phyloP scores from a whole-genome alignment of 2,329 filamentous ascomycete species.

The Nakataea oryzae region DNA sequence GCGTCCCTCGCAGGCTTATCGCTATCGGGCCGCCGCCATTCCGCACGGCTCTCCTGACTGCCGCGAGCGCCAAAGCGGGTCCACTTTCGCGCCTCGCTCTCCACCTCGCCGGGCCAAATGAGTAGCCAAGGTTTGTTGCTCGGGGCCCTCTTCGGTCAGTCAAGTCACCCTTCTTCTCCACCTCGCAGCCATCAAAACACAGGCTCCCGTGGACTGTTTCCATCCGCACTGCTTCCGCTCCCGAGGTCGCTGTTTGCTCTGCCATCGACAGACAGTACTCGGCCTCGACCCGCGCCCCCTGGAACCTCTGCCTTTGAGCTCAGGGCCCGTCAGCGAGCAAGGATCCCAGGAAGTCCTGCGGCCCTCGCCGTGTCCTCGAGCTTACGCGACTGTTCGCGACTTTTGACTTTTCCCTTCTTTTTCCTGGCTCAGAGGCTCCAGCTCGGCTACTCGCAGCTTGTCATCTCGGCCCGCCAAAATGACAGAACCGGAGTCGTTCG shows the following conservation, averaged over 20 bases:
- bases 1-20: not conserved
- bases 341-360: not conserved
- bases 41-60: not conserved
- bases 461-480: conserved; percentile 27
- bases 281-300: no score
- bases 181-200: not conserved
- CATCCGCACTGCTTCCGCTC: not conserved
- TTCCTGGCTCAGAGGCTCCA: not conserved
- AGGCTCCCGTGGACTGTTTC: not conserved
- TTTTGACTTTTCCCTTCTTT: not conserved
- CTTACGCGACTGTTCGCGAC: not conserved
- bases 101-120: no score
- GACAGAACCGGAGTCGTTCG: conserved; percentile 67
- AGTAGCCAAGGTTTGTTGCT: no score
- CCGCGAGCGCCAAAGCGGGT: not conserved
- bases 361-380: not conserved
- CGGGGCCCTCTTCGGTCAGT: not conserved
- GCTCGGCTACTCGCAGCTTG: not conserved
- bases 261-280: not conserved
- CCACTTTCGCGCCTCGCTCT: not conserved
- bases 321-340: not conserved
- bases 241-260: not conserved
- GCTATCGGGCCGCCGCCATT: not conserved
- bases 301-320: not conserved
- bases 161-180: not conserved